Evolutionary conservation across 2,329 filamentous ascomycete genomes (phyloP), one percentile per base, ranked within the genome.

Genomic region (Leptographium lundbergii): DNA sequence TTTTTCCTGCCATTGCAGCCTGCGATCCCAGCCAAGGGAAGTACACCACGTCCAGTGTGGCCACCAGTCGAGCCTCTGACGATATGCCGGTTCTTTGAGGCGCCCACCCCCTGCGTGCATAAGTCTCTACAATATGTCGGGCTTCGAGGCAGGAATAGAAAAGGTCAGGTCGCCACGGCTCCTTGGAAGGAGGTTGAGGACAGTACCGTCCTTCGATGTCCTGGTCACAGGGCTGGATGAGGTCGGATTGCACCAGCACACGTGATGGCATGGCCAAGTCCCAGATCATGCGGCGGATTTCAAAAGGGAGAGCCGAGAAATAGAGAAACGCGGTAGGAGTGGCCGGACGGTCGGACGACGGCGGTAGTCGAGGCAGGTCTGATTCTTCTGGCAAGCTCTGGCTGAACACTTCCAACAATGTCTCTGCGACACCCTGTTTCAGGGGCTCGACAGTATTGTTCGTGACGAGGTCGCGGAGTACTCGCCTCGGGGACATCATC

Each of bases 271-370:
- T 11, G 3, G 63, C 63, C 7, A 51, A 53, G 22, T 59, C 58
- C 63, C 63, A 64, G 48, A 64, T 47, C 52, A 64, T 62, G 57
- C 50, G 58, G 32, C 63, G 63, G 48, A 64, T 58, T 34, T 64
- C 63, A 6, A 45, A 57, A 5, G 63, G 63, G n/a, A 64, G 59
- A 6, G 3, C 9, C 4, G 45, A 5, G 22, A 64, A 64, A 19
- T 14, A 25, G 22, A 25, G 55, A 45, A 63, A 63, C n/a, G 22
- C n/a, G 3, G 25, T 4, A 3, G 48, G 13, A 4, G 25, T 14
- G 6, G 54, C 4, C 22, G 47, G 24, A 1, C 24, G 10, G 32
- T 9, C 39, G 24, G 39, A 17, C 17, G 55, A 17, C 6, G 56
- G 57, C 4, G 42, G 45, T 10, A 42, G 39, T 10, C 22, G 48